phyloP scores from a whole-genome alignment of 1,284 basidiomycete species.

The Marasmius oreades region DNA sequence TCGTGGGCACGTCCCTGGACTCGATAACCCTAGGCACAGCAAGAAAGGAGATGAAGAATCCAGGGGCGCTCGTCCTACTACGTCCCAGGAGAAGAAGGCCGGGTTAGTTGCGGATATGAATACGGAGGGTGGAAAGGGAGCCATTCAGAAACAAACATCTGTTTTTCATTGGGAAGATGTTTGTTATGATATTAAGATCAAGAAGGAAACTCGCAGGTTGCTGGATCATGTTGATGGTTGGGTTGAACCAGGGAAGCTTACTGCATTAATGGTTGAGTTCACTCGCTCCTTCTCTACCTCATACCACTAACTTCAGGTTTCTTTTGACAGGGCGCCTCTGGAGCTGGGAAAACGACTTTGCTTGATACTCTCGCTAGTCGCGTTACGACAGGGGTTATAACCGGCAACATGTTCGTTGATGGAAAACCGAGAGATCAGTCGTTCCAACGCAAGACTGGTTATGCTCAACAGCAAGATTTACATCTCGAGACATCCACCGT shows the following conservation, averaged over 20 bases:
- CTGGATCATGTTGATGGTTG: constrained; percentile 66
- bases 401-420: constrained; percentile 62
- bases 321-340: constrained; percentile 41
- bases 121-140: not conserved
- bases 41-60: constrained; percentile 15
- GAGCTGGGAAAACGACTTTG: constrained; percentile 59
- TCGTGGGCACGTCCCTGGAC: constrained; percentile 31
- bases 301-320: not conserved
- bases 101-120: not conserved
- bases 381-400: constrained; percentile 59
- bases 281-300: not conserved
- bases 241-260: constrained; percentile 57
- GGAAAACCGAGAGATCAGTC: constrained; percentile 54
- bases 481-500: constrained; percentile 54
- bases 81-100: not conserved
- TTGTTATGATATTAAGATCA: constrained; percentile 49
- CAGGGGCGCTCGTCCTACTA: constrained; percentile 9
- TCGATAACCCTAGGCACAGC: too few relatives aligned
- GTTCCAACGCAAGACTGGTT: constrained; percentile 60
- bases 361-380: constrained; percentile 68
- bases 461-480: constrained; percentile 62
- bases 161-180: constrained; percentile 34
- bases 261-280: constrained; percentile 36
- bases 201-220: constrained; percentile 33
- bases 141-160: constrained; percentile 8